Base-by-base conservation (phyloP, 1,284 basidiomycete species). In the Pseudozyma tsukubaensis region DNA sequence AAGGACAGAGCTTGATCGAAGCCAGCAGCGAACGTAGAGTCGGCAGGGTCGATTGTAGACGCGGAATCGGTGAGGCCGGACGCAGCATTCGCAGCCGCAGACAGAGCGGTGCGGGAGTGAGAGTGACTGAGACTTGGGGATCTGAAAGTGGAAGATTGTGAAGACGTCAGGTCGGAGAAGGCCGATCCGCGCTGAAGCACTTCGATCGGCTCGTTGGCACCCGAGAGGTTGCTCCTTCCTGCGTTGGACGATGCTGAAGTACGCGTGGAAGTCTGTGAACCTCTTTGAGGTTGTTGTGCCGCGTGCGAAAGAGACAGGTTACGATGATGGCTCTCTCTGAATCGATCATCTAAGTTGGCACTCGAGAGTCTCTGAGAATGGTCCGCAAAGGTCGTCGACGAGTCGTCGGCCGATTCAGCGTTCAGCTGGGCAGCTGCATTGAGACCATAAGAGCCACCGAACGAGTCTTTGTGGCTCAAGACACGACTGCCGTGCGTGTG, bases 381-480 rank as follows among this genome's bases (percentile, higher is more conserved):
- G 21, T 13, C 50, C 0, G 45, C 5, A 14, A 55, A 50, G 19
- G 56, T 59, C 0, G 42, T 32, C 2, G 51, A 42, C 9, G 53
- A 32, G 16, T 72, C 60, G 18, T 72, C 64, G 10, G 56, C 53
- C 3, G 64, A 64, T 24, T 63, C 60, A 2, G 53, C 45, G 39
- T 49, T 55, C 29, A 56, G 44, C 4, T 72, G 64, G 1, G 39
- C 36, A 8, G 37, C 59, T 13, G 51, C 18, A 16, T 43, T 50
- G 50, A 73, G 21, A n/a, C 45, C 67, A 16, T 66, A 66, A 7
- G 66, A 56, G 12, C 72, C 72, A 13, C 72, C 72, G 35, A 75
- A 75, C 0, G 72, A 75, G 50, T 71, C 68, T 51, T 71, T 75
- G 58, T 75, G 72, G 14, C 59, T 70, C 50, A 71, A 42, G 16